These are phyloP conservation scores for Somion occarium DNA, from an alignment of 1,284 basidiomycete species.

Conservation along the genomic window DNA sequence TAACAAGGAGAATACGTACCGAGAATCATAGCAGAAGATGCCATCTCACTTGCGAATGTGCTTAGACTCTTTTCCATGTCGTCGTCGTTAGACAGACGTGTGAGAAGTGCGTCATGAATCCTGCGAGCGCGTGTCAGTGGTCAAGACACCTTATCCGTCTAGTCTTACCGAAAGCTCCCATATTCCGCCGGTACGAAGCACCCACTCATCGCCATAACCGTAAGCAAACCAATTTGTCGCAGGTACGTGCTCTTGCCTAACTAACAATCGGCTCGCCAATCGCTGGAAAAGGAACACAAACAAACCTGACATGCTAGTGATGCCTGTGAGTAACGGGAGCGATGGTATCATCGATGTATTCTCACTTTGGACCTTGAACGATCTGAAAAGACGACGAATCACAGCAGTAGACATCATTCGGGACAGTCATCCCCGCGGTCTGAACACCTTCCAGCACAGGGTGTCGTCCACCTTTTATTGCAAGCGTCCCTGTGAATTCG, in stretches of 20 bases:
- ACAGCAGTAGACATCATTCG: slow-evolving; percentile 86
- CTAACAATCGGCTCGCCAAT: background rate
- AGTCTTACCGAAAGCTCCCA: slow-evolving; percentile 70
- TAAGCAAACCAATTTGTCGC: slow-evolving; percentile 79
- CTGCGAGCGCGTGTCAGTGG: too few species aligned
- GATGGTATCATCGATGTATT: slow-evolving; percentile 4
- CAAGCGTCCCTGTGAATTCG: slow-evolving; percentile 81
- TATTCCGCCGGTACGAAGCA: slow-evolving; percentile 91
- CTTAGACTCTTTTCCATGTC: slow-evolving; percentile 85
- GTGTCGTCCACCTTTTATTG: slow-evolving; percentile 82
- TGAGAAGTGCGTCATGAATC: slow-evolving; percentile 80
- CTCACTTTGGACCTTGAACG: slow-evolving; percentile 85
- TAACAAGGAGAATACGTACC: slow-evolving; percentile 33
- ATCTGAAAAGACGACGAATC: slow-evolving; percentile 83
- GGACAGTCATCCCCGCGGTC: slow-evolving; percentile 63
- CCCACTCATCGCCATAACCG: slow-evolving; percentile 84
- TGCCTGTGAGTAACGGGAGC: background rate
- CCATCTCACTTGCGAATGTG: slow-evolving; percentile 93
- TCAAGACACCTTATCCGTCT: background rate
- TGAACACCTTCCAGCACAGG: slow-evolving; percentile 80
- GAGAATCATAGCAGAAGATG: slow-evolving; percentile 83
- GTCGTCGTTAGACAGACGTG: slow-evolving; percentile 89
- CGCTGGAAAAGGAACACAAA: background rate
- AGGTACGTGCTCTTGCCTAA: slow-evolving; percentile 90
- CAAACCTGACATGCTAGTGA: slow-evolving; percentile 76